Percentiles rank a stretch among this genome's conserved stretches.
These are phyloP conservation scores for Suillus brevipes DNA, from an alignment of 768 basidiomycete species.

Conservation along the genomic window DNA sequence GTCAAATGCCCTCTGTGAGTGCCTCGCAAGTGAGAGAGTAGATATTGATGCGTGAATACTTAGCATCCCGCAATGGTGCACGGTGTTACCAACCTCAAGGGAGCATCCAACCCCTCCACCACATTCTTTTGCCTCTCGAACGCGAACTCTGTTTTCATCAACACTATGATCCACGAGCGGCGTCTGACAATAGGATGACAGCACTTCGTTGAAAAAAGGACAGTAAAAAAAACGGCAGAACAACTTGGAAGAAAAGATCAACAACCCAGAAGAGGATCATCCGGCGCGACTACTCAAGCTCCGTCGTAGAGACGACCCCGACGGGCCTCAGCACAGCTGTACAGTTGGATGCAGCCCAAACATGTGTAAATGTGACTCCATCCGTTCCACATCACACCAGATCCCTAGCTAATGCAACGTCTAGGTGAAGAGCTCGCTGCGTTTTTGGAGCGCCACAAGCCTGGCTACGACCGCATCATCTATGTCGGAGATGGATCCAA, in stretches of 20 bases:
- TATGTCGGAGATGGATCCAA: conserved; percentile 96
- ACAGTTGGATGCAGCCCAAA: conserved; percentile 88
- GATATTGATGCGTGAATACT: background rate
- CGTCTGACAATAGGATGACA: no score
- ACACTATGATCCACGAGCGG: conserved; percentile 80
- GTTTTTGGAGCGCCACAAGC: conserved; percentile 63
- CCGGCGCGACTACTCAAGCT: no score
- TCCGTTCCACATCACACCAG: background rate
- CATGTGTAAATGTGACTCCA: conserved; percentile 88
- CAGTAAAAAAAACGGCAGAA: no score
- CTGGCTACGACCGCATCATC: conserved; percentile 71
- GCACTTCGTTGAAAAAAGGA: no score
- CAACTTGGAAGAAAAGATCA: no score
- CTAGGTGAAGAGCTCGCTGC: conserved; percentile 90
- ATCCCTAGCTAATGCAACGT: background rate
- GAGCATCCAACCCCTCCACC: conserved; percentile 54
- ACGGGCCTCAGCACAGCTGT: conserved; percentile 80
- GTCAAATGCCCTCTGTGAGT: conserved; percentile 84
- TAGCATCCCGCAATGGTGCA: conserved; percentile 98
- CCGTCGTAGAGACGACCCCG: conserved; percentile 71
- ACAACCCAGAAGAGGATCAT: no score
- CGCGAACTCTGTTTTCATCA: conserved; percentile 89
- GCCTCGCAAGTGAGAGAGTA: background rate
- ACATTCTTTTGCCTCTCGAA: conserved; percentile 93
- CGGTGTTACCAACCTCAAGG: conserved; percentile 77